Percentiles rank a stretch among this genome's conserved stretches.
phyloP scores from a whole-genome alignment of 2,329 filamentous ascomycete species.

The Alternaria triticimaculans region DNA sequence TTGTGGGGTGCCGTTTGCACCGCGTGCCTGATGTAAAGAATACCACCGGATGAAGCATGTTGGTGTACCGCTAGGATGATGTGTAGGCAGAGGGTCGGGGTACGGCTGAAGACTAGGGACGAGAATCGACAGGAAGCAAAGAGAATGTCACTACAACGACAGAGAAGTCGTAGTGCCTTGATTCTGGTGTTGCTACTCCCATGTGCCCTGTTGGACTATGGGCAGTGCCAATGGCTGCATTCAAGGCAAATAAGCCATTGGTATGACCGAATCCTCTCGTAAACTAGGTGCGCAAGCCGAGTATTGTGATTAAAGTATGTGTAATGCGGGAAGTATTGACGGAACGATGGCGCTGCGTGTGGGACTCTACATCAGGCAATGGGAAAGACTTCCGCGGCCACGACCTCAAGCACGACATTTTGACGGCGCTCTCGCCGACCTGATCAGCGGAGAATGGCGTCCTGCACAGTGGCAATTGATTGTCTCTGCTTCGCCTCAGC shows the following conservation, averaged over 20 bases:
- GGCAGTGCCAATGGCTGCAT: neutral
- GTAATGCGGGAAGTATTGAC: slow-evolving; percentile 29
- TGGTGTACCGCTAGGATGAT: neutral
- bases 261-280: neutral
- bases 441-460: slow-evolving; percentile 11
- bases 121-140: neutral
- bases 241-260: slow-evolving; percentile 5
- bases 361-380: slow-evolving; percentile 19
- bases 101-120: neutral
- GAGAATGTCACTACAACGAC: neutral
- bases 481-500: slow-evolving; percentile 4
- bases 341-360: slow-evolving; percentile 21
- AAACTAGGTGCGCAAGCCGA: slow-evolving; percentile 2
- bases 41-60: neutral
- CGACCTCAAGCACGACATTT: slow-evolving; percentile 16
- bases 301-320: neutral
- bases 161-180: neutral
- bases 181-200: neutral
- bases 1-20: slow-evolving; percentile 11
- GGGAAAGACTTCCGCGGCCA: slow-evolving; percentile 16
- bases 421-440: slow-evolving; percentile 14
- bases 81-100: neutral
- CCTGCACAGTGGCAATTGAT: slow-evolving; percentile 20
- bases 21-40: slow-evolving; percentile 8
- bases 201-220: neutral